Base-by-base conservation (phyloP, 2,329 filamentous ascomycete species). In the Nemania sp. region DNA sequence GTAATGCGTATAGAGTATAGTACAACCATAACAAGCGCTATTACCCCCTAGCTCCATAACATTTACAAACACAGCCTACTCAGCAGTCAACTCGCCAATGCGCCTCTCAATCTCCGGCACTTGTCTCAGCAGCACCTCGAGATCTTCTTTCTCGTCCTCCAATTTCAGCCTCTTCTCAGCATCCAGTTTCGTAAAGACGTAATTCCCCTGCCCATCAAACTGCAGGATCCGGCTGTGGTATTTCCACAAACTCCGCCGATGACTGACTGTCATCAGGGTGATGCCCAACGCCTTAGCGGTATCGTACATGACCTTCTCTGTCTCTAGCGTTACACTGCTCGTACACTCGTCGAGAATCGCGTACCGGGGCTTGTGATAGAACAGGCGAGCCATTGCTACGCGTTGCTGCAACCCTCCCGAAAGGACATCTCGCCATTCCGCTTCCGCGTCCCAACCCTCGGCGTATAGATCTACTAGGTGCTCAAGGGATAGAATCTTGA, bases 261-360 rank as follows among this genome's bases (percentile, higher is more conserved):
- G 96, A 72, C 90, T 94, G 26, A 99, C 96, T 0, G 96, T 99
- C 93, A 99, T 98, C 70, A 99, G 86, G 0, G 96, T 98, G 75
- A 98, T 96, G 3, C 93, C 94, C 20, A 98, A 82, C 20, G 88
- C 86, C 85, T 99, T 98, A 58, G 96, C 96, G 63, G 93, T 94
- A 74, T 98, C 95, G 80, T 99, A 99, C 94, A 99, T 98, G 78
- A 93, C 87, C 78, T 93, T 92, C 78, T 99, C 96, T 68, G 94
- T 94, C 74, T 98, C 95, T 29, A 98, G 86, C 18, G 97, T 98
- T n/a, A 99, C 93, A 60, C 90, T 93, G 64, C 91, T 94, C 6
- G 96, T 99, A 81, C 96, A 99, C 82, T 99, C 96, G 79, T 99
- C 96, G 43, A 99, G 85, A 73, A 99, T 99, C 11, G 96, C 96